Evolutionary conservation across 75 land plant genomes (phyloP).

Genomic region (Pinus taeda): DNA sequence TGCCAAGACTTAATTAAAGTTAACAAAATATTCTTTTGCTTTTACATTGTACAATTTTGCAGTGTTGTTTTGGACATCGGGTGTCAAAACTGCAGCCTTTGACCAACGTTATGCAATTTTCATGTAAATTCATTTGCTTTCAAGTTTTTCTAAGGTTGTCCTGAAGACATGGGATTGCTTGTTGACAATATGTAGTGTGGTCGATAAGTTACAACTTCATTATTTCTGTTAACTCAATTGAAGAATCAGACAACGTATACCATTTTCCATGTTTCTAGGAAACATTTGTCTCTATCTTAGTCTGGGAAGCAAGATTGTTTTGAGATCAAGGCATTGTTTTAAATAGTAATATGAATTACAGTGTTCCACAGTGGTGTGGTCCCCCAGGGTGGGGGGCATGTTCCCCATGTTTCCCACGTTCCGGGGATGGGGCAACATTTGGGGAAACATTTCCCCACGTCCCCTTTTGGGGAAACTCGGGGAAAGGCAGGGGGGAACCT

Average conservation of each 20-base stretch:
- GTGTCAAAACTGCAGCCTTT: not conserved
- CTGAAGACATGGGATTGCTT: not conserved
- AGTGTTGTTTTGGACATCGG: not conserved
- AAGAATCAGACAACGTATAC: not conserved
- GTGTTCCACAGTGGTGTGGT: no score
- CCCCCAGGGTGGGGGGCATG: no score
- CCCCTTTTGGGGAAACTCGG: no score
- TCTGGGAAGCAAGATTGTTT: no score
- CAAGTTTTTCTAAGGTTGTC: not conserved
- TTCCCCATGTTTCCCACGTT: no score
- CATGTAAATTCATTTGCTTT: not conserved
- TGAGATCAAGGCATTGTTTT: no score
- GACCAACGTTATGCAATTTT: not conserved
- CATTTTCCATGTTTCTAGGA: no score
- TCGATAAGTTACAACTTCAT: not conserved
- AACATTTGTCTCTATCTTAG: no score
- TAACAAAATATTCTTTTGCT: not conserved
- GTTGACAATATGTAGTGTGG: not conserved
- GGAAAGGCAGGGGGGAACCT: no score
- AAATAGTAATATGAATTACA: no score
- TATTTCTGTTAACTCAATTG: not conserved
- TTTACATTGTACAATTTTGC: not conserved
- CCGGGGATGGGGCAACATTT: no score
- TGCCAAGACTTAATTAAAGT: not conserved
- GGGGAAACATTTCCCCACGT: no score